A percentile compares a stretch with the other conserved stretches of the same genome.
phyloP scores from a whole-genome alignment of 2,329 filamentous ascomycete genomes.

The Fusarium equiseti region DNA sequence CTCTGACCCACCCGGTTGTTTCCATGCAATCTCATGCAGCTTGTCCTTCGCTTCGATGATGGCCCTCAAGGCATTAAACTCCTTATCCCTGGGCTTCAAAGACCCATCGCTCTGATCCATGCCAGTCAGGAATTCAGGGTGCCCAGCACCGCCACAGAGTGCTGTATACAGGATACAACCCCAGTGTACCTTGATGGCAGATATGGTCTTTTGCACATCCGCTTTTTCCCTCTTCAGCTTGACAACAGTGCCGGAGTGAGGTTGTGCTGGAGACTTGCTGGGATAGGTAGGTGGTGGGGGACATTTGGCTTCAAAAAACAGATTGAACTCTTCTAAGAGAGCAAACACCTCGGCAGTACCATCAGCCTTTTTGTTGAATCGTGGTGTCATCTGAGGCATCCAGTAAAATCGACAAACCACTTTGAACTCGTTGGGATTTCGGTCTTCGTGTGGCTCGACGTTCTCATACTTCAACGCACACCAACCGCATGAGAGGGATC shows the following conservation, averaged over 20 bases:
- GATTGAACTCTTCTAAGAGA: too few relatives aligned
- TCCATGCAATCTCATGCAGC: too few relatives aligned
- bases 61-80: too few relatives aligned
- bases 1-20: too few relatives aligned
- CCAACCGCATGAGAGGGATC: not conserved
- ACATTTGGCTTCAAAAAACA: too few relatives aligned
- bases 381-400: not conserved
- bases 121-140: not conserved
- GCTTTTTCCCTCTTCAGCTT: too few relatives aligned
- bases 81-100: too few relatives aligned
- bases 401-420: constrained; percentile 13
- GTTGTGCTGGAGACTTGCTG: not conserved
- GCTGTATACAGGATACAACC: not conserved
- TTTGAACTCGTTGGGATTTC: not conserved
- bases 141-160: not conserved
- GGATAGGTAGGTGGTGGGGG: not conserved
- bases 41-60: too few relatives aligned
- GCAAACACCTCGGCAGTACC: accelerated
- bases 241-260: too few relatives aligned
- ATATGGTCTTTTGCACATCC: not conserved
- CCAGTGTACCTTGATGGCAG: constrained; percentile 13
- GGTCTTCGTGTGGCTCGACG: accelerated
- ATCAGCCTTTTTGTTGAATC: not conserved
- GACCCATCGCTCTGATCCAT: not conserved
- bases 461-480: not conserved